Base-by-base conservation (phyloP, 768 basidiomycete species). In the Symmetrospora coprosmae region DNA sequence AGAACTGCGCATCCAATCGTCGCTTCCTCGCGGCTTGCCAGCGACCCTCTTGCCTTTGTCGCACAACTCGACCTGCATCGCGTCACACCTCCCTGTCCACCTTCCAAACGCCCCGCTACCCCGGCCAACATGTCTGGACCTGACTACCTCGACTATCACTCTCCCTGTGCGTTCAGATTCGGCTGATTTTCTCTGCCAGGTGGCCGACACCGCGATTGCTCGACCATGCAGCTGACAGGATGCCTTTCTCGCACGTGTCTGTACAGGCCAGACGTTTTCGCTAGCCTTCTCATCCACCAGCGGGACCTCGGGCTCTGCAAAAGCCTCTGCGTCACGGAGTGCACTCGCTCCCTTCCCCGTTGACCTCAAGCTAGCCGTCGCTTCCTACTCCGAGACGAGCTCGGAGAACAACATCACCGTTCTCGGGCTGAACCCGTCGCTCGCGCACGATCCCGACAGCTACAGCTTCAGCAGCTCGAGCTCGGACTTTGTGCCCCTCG, bases 401-500 rank as follows among this genome's bases (percentile, higher is more conserved):
- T 21, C 23, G n/a, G 38, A 35, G 17, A 61, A 61, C 39, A 50
- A 50, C 49, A 50, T 61, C 35, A 61, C 48, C 28, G 60, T 61
- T 14, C 27, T 50, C n/a, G 60, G 48, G 6, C 7, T 61, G 33
- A 49, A 60, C 31, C 47, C 48, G 21, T 34, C n/a, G 34, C 48
- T 61, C 8, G 7, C 43, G 21, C 39, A 61, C 27, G 39, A 53
- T 21, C 39, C 39, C 2, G 39, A 51, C 39, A 23, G 35, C 30
- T 13, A 51, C 27, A 31, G 13, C 84, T 85, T 2, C 85, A 87
- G 66, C 85, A 87, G 66, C 84, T 87, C 69, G 85, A 66, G 47
- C 13, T 58, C 62, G 40, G 43, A 58, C 74, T 94, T 92, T 71
- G 81, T 83, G 38, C 83, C 84, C 4, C 79, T 91, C 21, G 88